A percentile compares a stretch with the other conserved stretches of the same genome.
phyloP scores from a whole-genome alignment of 345 rosid genomes.

The Lumnitzera littorea region DNA sequence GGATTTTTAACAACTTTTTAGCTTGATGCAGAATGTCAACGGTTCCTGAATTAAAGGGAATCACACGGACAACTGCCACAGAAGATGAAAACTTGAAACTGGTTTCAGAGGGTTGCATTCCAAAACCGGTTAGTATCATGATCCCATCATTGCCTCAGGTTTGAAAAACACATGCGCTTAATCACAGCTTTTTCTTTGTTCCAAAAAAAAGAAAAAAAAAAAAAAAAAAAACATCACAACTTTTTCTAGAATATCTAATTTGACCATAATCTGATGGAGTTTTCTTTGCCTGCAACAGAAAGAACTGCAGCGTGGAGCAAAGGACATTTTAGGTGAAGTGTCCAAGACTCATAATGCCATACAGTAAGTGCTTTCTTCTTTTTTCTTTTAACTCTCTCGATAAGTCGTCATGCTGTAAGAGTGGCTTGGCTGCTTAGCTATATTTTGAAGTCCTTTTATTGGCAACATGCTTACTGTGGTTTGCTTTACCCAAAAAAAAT shows the following conservation, averaged over 20 bases:
- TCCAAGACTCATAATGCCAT: constrained; percentile 67
- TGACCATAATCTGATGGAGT: constrained; percentile 26
- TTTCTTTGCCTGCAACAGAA: constrained; percentile 51
- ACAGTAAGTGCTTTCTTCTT: constrained; percentile 48
- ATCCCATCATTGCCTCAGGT: too few relatives aligned
- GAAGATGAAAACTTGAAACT: constrained; percentile 73
- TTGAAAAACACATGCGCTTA: neutral
- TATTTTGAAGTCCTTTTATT: too few relatives aligned
- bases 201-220: neutral
- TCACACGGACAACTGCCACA: constrained; percentile 43
- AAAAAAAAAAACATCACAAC: too few relatives aligned
- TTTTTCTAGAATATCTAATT: neutral
- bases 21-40: constrained; percentile 58
- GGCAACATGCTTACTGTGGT: constrained; percentile 4
- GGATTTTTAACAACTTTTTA: neutral
- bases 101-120: constrained; percentile 71
- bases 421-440: neutral
- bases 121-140: constrained; percentile 46
- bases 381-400: neutral
- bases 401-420: constrained; percentile 3
- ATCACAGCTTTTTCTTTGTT: constrained; percentile 5
- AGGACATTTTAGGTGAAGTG: constrained; percentile 63
- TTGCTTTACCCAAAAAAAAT: neutral
- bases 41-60: constrained; percentile 59
- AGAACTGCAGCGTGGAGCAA: constrained; percentile 56